Evolutionary conservation across 176 grass and related monocot genomes (phyloP).

Genomic region (Triticum timopheevii): DNA sequence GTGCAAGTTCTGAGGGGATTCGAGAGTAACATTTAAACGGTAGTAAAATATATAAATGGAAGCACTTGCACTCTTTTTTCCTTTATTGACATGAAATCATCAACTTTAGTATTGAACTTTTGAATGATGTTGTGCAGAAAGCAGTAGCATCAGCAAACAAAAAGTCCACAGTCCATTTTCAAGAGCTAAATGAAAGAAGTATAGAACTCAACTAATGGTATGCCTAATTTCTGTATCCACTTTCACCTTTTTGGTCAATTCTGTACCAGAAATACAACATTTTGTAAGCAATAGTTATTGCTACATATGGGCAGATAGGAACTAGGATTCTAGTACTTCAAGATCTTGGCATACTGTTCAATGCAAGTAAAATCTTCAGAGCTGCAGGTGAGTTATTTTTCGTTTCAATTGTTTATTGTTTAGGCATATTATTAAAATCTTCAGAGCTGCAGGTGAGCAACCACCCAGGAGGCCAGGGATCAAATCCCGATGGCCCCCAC

Average conservation of each 20-base stretch:
- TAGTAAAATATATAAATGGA: too few relatives aligned
- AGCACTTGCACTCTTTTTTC: neutral
- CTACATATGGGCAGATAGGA: slow-evolving; percentile 17
- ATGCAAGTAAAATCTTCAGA: too few relatives aligned
- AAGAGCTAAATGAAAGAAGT: slow-evolving; percentile 73
- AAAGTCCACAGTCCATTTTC: slow-evolving; percentile 65
- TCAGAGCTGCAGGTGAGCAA: too few relatives aligned
- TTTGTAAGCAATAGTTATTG: neutral
- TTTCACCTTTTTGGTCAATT: neutral
- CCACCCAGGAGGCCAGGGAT: too few relatives aligned
- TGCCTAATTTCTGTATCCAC: neutral
- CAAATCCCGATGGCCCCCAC: too few relatives aligned
- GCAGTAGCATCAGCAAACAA: slow-evolving; percentile 62
- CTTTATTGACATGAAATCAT: neutral
- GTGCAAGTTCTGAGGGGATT: slow-evolving; percentile 94
- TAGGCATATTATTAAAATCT: too few relatives aligned
- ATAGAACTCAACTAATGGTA: slow-evolving; percentile 66
- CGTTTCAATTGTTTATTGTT: too few relatives aligned
- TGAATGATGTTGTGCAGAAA: slow-evolving; percentile 38
- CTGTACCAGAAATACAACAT: neutral
- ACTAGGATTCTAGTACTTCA: too few relatives aligned
- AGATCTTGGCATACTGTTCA: too few relatives aligned
- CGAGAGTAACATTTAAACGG: slow-evolving; percentile 77
- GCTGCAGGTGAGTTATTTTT: too few relatives aligned
- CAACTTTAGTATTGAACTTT: neutral